Evolutionary conservation across 116 monocot genomes (phyloP).

Genomic region (Posidonia oceanica): DNA sequence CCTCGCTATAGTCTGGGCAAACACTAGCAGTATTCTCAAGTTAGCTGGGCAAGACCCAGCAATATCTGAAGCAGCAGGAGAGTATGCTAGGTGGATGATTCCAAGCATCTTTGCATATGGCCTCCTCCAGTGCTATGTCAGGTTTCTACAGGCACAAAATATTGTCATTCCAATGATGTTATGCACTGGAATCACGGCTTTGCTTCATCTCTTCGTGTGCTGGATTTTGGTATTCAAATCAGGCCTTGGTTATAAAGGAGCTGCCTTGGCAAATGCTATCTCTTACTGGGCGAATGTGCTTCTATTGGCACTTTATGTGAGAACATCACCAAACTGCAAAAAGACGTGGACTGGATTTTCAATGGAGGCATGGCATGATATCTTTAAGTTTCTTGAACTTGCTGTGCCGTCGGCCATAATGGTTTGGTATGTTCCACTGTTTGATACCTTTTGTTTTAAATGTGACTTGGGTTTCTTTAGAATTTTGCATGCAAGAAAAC

Average conservation of each 20-base stretch:
- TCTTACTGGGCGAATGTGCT: constrained; percentile 31
- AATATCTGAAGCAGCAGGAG: constrained; percentile 22
- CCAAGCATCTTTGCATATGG: constrained; percentile 31
- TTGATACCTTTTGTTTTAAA: too few species aligned
- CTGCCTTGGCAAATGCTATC: constrained; percentile 16
- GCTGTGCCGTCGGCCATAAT: constrained; percentile 32
- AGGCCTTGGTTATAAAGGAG: constrained; percentile 26
- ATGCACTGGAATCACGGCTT: constrained; percentile 15
- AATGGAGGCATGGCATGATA: constrained; percentile 21
- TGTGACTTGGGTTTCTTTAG: too few species aligned
- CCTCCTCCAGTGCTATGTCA: constrained; percentile 17
- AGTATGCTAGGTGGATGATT: constrained; percentile 28
- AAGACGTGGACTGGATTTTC: constrained; percentile 24
- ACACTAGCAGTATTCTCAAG: constrained; percentile 20
- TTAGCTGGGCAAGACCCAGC: constrained; percentile 18
- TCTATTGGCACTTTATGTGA: constrained; percentile 20
- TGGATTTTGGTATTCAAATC: constrained; percentile 23
- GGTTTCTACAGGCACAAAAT: constrained; percentile 31
- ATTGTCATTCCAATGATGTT: constrained; percentile 19
- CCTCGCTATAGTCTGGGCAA: constrained; percentile 19
- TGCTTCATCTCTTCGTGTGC: constrained; percentile 20
- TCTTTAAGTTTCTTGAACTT: constrained; percentile 19
- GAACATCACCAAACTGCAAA: constrained; percentile 14
- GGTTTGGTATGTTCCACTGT: constrained; percentile 23
- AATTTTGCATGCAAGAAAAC: too few species aligned